Evolutionary conservation across 805 yeast genomes (phyloP).

Genomic region (Torulaspora maleeae): DNA sequence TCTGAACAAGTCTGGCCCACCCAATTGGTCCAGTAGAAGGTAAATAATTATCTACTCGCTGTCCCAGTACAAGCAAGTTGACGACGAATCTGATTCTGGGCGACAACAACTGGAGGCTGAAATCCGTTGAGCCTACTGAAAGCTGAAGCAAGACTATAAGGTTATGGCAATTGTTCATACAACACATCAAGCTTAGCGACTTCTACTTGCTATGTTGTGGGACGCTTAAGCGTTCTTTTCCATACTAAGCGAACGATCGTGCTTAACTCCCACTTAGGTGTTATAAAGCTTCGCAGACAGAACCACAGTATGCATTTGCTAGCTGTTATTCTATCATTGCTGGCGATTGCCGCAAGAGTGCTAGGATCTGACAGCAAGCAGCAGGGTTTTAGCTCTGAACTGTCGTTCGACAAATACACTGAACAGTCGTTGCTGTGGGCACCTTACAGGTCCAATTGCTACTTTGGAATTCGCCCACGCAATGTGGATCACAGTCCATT

Average conservation of each 20-base stretch:
- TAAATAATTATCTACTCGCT: too few relatives aligned
- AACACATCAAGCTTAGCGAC: background rate
- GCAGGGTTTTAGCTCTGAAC: background rate
- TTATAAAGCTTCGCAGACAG: background rate
- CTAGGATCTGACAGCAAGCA: background rate
- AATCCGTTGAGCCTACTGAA: too few relatives aligned
- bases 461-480: constrained; percentile 81
- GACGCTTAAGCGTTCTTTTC: background rate
- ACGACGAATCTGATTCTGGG: too few relatives aligned
- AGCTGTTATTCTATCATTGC: constrained; percentile 1
- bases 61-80: too few relatives aligned
- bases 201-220: background rate
- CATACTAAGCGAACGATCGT: background rate
- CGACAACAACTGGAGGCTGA: too few relatives aligned
- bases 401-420: constrained; percentile 35
- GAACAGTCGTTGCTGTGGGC: constrained; percentile 75
- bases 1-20: too few relatives aligned
- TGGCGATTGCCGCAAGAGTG: constrained; percentile 1
- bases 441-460: constrained; percentile 82
- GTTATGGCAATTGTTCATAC: background rate
- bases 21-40: too few relatives aligned
- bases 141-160: too few relatives aligned
- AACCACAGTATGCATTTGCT: constrained; percentile 5
- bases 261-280: background rate
- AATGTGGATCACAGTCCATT: constrained; percentile 50